Evolutionary conservation across 2,329 filamentous ascomycete species (phyloP), one percentile per base, ranked within the genome.

Genomic region (Botrytis medusae): DNA sequence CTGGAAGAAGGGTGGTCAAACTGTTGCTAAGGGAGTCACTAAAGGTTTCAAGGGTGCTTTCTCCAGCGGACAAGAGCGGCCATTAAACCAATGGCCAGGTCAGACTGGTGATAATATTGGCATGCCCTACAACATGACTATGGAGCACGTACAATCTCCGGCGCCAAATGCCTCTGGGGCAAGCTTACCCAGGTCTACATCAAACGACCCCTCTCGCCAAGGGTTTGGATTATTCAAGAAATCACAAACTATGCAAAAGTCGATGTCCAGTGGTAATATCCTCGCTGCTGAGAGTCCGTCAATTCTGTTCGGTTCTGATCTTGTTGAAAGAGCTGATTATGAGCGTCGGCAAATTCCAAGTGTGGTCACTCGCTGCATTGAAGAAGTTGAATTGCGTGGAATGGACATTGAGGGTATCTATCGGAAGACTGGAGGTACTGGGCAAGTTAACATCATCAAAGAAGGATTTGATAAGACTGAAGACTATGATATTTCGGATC

Each of bases 351-450:
- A 95, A 79, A 95, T 99, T 75, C 96, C 96, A 65, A 91, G 90
- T 75, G 93, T 99, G 42, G 93, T 99, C 61, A 95, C 91, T 65
- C 92, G 94, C 65, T 99, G 96, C 83, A 97, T 99, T 77, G 93
- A 97, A 81, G 95, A 99, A 83, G 96, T 99, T 57, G 96, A 99
- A 82, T 85, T 96, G 34, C 91, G 96, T 81, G 96, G 95, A 83
- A 97, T 99, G 93, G 95, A 98, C 79, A 89, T 97, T 78, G 96
- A 98, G 84, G 96, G 96, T 75, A 97, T 99, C 78, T 99, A 99
- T 84, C 91, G 96, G 80, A 99, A 99, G 86, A 97, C 95, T 69
- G 96, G 96, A 73, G 96, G 95, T 77, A 94, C 92, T 79, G 94
- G 93, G 14, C 94, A 97, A 82, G 92, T 97, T 81, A 97, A 97